Percentiles rank a stretch among this genome's conserved stretches.
These are phyloP conservation scores for Citrus trifoliata DNA, from an alignment of 345 rosid genomes.

Conservation along the genomic window DNA sequence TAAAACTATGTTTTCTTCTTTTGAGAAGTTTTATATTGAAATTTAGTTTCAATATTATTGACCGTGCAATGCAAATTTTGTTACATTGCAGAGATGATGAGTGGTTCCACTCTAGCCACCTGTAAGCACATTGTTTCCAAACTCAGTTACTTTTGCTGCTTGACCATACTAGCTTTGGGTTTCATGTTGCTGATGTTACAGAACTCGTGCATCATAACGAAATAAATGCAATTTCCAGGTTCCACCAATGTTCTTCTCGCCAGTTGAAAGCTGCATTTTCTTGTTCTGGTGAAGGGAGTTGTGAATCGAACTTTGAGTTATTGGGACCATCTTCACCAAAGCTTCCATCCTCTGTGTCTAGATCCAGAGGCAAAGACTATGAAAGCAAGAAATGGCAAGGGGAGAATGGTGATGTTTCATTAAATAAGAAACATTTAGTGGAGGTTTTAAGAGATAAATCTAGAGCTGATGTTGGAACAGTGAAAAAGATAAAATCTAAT, in stretches of 20 bases:
- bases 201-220: not conserved
- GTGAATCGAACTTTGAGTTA: conserved; percentile 20
- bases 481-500: conserved; percentile 29
- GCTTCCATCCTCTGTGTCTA: conserved; percentile 49
- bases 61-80: not conserved
- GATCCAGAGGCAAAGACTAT: conserved; percentile 61
- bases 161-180: not conserved
- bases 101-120: conserved; percentile 50
- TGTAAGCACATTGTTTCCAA: conserved; percentile 33
- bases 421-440: conserved; percentile 23
- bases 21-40: not conserved
- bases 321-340: conserved; percentile 31
- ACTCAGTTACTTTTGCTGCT: not conserved
- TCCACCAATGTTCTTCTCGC: conserved; percentile 50
- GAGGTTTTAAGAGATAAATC: conserved; percentile 30
- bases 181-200: not conserved
- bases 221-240: conserved; percentile 33
- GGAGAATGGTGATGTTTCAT: conserved; percentile 12
- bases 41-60: not conserved
- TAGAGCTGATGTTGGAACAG: conserved; percentile 14
- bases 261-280: conserved; percentile 44
- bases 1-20: not conserved
- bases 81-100: conserved; percentile 42
- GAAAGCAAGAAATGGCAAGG: conserved; percentile 28
- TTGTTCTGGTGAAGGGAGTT: conserved; percentile 24